Evolutionary conservation across 2,329 filamentous ascomycete species (phyloP), one percentile per base, ranked within the genome.

Genomic region (Saccharata proteae): DNA sequence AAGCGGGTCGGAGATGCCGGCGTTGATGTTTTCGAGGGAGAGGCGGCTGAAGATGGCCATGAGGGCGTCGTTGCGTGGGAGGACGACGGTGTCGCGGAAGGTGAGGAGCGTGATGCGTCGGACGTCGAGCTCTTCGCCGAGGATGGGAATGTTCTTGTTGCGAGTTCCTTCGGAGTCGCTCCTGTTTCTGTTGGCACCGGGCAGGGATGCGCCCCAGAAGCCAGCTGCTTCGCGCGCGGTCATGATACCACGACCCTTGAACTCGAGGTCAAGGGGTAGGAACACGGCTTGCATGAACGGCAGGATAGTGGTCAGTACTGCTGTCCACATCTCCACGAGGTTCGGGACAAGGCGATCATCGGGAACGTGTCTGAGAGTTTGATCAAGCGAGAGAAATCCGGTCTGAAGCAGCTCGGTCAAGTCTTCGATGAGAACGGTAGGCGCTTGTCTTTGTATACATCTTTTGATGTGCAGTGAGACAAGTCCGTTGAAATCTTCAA

Each of bases 241-340:
- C 70, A 96, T 78, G 34, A 96, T 70, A 11, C 90, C 90, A 27
- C 71, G 71, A 5, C 88, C 90, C 32, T 83, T 78, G 51, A 98
- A 93, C 51, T 98, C 90, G 8, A 93, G 71, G 48, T 98, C 90
- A 1, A 98, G 62, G 0, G 86, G 90, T 2, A 98, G 62, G 49
- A 98, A 94, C 1, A 94, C 86, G 1, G 88, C 85, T 59, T 96
- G 88, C 45, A 98, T 77, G 49, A 93, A 96, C 0, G 90, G 90
- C 4, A 96, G 59, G 21, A 96, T 82, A 5, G 74, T 80, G 3
- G 84, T 88, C 47, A 94, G 94, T 0, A 90, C 86, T 27, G 90
- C 77, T 37, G 92, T 73, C 90, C 90, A 98, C 49, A 94, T 76
- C 50, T 93, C 84, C 3, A 94, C 88, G 1, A 98, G 65, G 34